Evolutionary conservation across 805 yeast species (phyloP).

Genomic region (Ogataea methanolica): DNA sequence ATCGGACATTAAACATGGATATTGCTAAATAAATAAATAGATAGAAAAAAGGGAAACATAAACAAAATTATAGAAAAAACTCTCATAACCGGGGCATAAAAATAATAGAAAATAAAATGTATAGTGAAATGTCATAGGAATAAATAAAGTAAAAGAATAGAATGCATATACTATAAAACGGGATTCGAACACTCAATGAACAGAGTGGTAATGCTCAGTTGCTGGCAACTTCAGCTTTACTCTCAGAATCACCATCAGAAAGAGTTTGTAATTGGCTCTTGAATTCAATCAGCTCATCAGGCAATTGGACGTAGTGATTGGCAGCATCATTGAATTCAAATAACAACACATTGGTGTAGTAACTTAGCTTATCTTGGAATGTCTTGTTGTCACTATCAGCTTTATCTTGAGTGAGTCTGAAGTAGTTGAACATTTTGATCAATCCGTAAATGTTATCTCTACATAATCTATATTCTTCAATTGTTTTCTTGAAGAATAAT

Average conservation of each 20-base stretch:
- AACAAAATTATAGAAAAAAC: no score
- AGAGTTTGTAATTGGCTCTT: conserved; percentile 8
- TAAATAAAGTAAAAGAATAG: no score
- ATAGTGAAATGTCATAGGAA: no score
- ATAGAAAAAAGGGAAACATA: no score
- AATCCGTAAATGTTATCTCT: conserved; percentile 33
- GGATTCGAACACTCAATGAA: no score
- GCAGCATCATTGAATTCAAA: conserved; percentile 32
- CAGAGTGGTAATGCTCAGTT: neutral
- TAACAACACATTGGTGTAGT: conserved; percentile 26
- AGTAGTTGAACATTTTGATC: conserved; percentile 22
- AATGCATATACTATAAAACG: no score
- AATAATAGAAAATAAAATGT: no score
- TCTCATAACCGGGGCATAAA: no score
- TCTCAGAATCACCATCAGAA: no score
- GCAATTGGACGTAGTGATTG: conserved; percentile 31
- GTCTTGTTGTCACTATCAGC: conserved; percentile 2
- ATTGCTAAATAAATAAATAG: no score
- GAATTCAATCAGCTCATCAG: conserved; percentile 26
- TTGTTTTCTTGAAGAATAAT: conserved; percentile 23
- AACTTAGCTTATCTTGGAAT: conserved; percentile 19
- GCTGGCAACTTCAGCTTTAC: neutral
- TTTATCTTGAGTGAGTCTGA: conserved; percentile 2
- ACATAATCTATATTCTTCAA: conserved; percentile 31
- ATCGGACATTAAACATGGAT: no score